Base-by-base conservation (phyloP, 192 early-diverging fungal species). In the Spizellomyces sp. region DNA sequence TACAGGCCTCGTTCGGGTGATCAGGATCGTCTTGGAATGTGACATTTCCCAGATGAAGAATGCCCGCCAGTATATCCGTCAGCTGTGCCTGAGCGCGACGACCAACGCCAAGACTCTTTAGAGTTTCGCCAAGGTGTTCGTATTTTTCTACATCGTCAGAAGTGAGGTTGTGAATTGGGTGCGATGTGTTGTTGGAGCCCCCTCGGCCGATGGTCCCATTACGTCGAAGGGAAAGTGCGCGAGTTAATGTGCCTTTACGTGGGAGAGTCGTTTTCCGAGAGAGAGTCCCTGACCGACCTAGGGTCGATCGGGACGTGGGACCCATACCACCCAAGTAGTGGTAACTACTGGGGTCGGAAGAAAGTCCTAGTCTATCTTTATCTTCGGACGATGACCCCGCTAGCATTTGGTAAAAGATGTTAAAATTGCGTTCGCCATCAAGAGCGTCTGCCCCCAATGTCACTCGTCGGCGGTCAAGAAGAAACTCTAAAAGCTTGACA, bases 361-460 rank as follows among this genome's bases (percentile, higher is more conserved):
- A 61, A 7, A 96, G 79, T 42, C 80, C 81, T 59, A 91, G 86
- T 52, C 81, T 69, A 8, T 79, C 80, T 46, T 85, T 85, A 68
- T 93, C 90, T 48, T 86, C 83, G 19, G 81, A 67, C 1, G 85
- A 83, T 7, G 89, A 81, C 0, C 93, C 93, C 19, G 86, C 76
- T 27, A 95, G 74, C 50, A 95, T 79, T 58, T 91, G 88, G 74
- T 95, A 91, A 72, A 96, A 95, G n/a, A 95, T 87, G 73, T 96
- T 91, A 79, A 94, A 97, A 79, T 93, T 95, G 55, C 92, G 87
- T 70, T 94, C 93, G 8, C 45, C 50, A 8, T 72, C 55, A 6
- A 70, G 69, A 19, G 45, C 12, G 15, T n/a, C 36, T 7, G 68
- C 48, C 15, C 80, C 79, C 14, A 75, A 81, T 8, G 82, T 81